Conservation (phyloP, 345 rosid species). For the Combretum micranthum region DNA sequence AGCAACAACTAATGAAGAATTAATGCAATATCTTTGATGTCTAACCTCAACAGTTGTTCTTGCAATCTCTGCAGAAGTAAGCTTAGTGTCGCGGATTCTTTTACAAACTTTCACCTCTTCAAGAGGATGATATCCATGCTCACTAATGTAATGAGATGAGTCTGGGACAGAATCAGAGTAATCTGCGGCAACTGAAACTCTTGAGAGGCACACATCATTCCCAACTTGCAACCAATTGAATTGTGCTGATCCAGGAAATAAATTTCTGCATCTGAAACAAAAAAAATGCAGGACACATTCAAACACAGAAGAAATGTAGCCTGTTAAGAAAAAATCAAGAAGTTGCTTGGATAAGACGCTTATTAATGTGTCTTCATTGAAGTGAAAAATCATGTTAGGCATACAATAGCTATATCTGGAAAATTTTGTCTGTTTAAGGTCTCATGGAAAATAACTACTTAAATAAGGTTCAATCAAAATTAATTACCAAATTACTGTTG, state of each 20-base stretch:
- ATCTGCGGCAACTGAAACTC: slow-evolving; percentile 96
- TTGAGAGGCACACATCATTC: slow-evolving; percentile 52
- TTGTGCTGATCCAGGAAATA: slow-evolving; percentile 43
- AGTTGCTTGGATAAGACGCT: background rate
- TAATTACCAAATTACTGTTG: no score
- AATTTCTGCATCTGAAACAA: slow-evolving; percentile 48
- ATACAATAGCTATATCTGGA: no score
- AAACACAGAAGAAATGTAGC: background rate
- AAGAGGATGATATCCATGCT: slow-evolving; percentile 78
- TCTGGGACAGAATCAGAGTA: slow-evolving; percentile 89
- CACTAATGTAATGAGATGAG: slow-evolving; percentile 51
- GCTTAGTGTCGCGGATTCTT: slow-evolving; percentile 55
- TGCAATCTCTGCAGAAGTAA: slow-evolving; percentile 69
- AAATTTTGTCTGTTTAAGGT: no score
- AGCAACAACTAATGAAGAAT: background rate
- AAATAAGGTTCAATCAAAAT: no score
- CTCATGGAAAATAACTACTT: no score
- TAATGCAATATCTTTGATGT: background rate
- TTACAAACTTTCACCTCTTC: slow-evolving; percentile 65
- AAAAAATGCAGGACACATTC: slow-evolving; percentile 2
- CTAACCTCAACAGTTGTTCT: slow-evolving; percentile 83
- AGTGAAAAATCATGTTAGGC: no score
- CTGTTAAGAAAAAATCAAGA: slow-evolving; percentile 2
- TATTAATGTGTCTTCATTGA: background rate
- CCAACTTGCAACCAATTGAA: slow-evolving; percentile 46